These are phyloP conservation scores for Aspergillus indologenus DNA, from an alignment of 495 filamentous ascomycete genomes.

Conservation along the genomic window DNA sequence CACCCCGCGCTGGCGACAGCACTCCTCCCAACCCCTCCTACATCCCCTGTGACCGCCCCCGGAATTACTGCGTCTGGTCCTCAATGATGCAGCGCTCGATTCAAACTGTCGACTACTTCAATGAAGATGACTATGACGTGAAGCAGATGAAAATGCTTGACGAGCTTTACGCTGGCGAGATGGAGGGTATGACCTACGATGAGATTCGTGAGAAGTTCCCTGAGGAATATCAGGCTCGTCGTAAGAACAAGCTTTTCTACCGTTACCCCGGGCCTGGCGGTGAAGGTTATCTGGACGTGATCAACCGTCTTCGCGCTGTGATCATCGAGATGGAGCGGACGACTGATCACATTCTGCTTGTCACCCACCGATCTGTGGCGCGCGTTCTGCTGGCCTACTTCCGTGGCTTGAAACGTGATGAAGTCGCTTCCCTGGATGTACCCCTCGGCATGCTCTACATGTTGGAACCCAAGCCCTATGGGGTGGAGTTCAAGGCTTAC, in stretches of 20 bases:
- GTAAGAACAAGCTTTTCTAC: conserved; percentile 82
- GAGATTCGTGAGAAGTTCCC: conserved; percentile 73
- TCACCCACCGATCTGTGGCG: conserved; percentile 85
- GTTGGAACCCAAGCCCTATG: conserved; percentile 96
- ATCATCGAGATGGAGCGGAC: conserved; percentile 96
- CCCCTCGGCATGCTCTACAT: conserved; percentile 89
- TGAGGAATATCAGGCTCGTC: conserved; percentile 73
- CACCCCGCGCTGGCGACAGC: conserved; percentile 80
- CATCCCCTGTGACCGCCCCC: conserved; percentile 52
- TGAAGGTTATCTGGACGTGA: conserved; percentile 94
- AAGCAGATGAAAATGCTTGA: conserved; percentile 99
- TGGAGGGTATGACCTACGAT: conserved; percentile 92
- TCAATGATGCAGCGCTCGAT: conserved; percentile 89
- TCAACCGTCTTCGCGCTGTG: conserved; percentile 90
- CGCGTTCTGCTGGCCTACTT: conserved; percentile 95
- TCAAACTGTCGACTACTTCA: conserved; percentile 81
- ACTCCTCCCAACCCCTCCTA: conserved; percentile 94
- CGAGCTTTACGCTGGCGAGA: conserved; percentile 85
- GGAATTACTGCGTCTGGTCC: conserved; percentile 98
- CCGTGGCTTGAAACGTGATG: conserved; percentile 80
- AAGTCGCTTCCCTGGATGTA: conserved; percentile 89
- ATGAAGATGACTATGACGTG: conserved; percentile 95
- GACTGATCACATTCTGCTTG: conserved; percentile 88
- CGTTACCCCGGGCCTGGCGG: conserved; percentile 93
- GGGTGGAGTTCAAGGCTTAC: conserved; percentile 94